A percentile compares a stretch with the other conserved stretches of the same genome.
These are phyloP conservation scores for Brasilioporus rufonigricans DNA, from an alignment of 768 basidiomycete genomes.

Conservation along the genomic window DNA sequence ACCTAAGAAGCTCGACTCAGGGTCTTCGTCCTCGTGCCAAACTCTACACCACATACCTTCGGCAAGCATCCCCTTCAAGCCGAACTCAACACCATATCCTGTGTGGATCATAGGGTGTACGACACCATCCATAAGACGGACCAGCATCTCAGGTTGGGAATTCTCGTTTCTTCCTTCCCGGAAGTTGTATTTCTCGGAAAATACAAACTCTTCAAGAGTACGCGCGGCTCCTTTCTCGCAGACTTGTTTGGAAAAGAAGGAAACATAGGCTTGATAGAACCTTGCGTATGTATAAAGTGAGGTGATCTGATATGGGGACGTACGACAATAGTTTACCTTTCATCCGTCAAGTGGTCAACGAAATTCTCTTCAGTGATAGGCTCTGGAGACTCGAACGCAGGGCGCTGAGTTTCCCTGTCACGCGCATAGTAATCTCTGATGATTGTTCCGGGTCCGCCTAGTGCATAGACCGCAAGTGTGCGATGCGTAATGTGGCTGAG, in stretches of 20 bases:
- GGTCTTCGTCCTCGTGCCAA: not conserved
- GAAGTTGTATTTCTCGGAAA: slow-evolving; percentile 30
- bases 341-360: slow-evolving; percentile 24
- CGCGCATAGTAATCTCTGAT: slow-evolving; percentile 27
- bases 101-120: slow-evolving; percentile 64
- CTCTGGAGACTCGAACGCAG: slow-evolving; percentile 23
- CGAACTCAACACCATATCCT: slow-evolving; percentile 64
- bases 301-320: not conserved
- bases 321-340: slow-evolving; percentile 16
- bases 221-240: slow-evolving; percentile 13
- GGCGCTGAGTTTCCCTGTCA: slow-evolving; percentile 22
- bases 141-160: slow-evolving; percentile 50
- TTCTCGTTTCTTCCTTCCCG: slow-evolving; percentile 10
- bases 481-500: slow-evolving; percentile 31
- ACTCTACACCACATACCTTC: slow-evolving; percentile 45
- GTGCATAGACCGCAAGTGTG: slow-evolving; percentile 27
- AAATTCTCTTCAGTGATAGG: slow-evolving; percentile 25
- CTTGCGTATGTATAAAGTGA: slow-evolving; percentile 5
- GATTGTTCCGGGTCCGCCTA: slow-evolving; percentile 23
- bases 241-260: slow-evolving; percentile 24
- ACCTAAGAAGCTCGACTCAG: slow-evolving; percentile 10
- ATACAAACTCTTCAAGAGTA: slow-evolving; percentile 30
- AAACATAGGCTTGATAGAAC: slow-evolving; percentile 27
- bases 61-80: slow-evolving; percentile 54
- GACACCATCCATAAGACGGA: slow-evolving; percentile 46